These are phyloP conservation scores for Aspergillus ellipticus DNA, from an alignment of 495 filamentous ascomycete species.

Conservation along the genomic window DNA sequence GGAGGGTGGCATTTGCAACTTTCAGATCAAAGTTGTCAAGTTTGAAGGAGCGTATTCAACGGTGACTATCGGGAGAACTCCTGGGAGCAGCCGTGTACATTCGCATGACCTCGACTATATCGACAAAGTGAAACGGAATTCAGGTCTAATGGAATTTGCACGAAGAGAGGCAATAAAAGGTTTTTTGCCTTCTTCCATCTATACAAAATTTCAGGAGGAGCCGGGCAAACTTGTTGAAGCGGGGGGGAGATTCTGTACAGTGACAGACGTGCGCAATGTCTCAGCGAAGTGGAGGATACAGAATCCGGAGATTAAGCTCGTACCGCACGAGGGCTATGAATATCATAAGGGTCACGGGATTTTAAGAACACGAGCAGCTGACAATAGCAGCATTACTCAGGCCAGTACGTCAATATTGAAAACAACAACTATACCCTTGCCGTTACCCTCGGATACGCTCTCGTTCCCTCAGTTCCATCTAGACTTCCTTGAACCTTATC, in stretches of 20 bases:
- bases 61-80: conserved; percentile 39
- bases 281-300: conserved; percentile 51
- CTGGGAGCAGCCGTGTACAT: conserved; percentile 40
- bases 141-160: conserved; percentile 50
- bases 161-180: conserved; percentile 47
- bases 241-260: conserved; percentile 47
- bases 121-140: conserved; percentile 50
- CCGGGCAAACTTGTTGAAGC: conserved; percentile 43
- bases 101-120: conserved; percentile 51
- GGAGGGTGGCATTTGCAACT: conserved; percentile 50
- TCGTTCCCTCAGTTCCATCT: conserved; percentile 40
- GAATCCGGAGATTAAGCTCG: conserved; percentile 44
- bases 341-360: conserved; percentile 51
- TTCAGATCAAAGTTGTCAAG: conserved; percentile 48
- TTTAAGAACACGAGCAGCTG: conserved; percentile 29
- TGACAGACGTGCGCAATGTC: conserved; percentile 51
- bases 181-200: conserved; percentile 52
- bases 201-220: conserved; percentile 48
- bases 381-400: conserved; percentile 13
- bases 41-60: conserved; percentile 47
- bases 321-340: conserved; percentile 49
- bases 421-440: conserved; percentile 19
- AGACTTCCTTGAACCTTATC: conserved; percentile 47
- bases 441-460: conserved; percentile 43
- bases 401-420: conserved; percentile 12